These are phyloP conservation scores for Lepiota subincarnata DNA, from an alignment of 768 basidiomycete genomes.

Conservation along the genomic window DNA sequence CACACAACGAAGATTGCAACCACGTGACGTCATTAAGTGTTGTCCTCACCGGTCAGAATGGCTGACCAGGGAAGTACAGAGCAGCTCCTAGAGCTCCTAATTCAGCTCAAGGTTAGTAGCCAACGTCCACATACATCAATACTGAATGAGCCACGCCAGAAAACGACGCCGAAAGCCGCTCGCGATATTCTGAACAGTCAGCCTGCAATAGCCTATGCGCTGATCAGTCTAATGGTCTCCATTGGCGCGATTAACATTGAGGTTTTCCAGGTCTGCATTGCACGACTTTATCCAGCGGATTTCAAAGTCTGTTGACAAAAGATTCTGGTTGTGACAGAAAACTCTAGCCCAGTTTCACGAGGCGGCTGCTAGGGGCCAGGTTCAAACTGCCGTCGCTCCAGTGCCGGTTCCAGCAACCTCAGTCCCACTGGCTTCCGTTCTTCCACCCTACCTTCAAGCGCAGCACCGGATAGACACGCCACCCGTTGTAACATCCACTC, in stretches of 20 bases:
- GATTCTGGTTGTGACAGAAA: constrained; percentile 37
- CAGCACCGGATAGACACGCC: constrained; percentile 33
- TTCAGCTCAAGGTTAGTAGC: constrained; percentile 60
- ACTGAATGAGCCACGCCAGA: constrained; percentile 34
- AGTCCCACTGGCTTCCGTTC: constrained; percentile 34
- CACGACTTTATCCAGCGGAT: background rate
- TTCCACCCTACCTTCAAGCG: constrained; percentile 43
- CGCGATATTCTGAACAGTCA: constrained; percentile 65
- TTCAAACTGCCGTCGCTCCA: constrained; percentile 22
- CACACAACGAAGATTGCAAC: no score
- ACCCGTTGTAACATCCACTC: constrained; percentile 20
- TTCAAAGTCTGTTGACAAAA: background rate
- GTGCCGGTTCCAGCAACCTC: constrained; percentile 19
- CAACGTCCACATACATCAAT: background rate
- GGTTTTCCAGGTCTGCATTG: constrained; percentile 59
- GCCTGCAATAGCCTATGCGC: constrained; percentile 72
- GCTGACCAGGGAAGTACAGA: constrained; percentile 34
- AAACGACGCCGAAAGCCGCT: constrained; percentile 71
- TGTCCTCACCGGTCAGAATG: background rate
- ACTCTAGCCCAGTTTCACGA: constrained; percentile 52
- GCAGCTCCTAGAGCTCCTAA: constrained; percentile 67
- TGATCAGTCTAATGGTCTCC: constrained; percentile 74
- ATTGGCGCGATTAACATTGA: constrained; percentile 72
- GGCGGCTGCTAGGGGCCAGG: constrained; percentile 19
- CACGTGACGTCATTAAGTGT: no score